Evolutionary conservation across 257 asterid species (phyloP), one percentile per base, ranked within the genome.

Genomic region (Solanum microdontum): DNA sequence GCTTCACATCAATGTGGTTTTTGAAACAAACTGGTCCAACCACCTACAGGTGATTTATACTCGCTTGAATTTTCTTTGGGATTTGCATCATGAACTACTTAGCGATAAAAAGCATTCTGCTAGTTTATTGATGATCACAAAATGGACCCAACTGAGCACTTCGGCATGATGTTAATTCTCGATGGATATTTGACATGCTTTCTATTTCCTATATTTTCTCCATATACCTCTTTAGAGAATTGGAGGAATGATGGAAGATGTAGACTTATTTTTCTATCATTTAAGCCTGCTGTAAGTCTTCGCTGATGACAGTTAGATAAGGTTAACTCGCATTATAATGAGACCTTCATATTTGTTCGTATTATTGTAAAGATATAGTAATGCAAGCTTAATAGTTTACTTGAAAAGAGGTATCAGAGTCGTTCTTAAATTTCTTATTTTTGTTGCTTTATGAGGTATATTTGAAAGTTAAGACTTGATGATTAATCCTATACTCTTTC

Each of bases 1-100:
- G 94, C 90, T 92, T 92, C 90, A 88, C 92, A 43, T 90, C 94
- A 12, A 90, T 92, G 91, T 92, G 94, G 94, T 92, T 92, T 83
- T 87, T 92, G 85, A 84, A 88, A 87, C 93, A 92, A 88, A 90
- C 94, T 43, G 87, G 93, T 51, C 94, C 94, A 72, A 92, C 94
- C 37, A 92, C 94, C 68, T 92, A 92, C 90, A 92, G 94, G 94
- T 89, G 86, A 85, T 17, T 64, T 69, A 48, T 39, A 24, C 43
- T 82, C 30, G 28, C 85, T 28, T 30, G 39, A 48, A 30, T 48
- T 60, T 39, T 68, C 68, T 24, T 24, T 0, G 23, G 30, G 80
- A 26, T 24, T 64, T 40, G 28, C 80, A 64, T 68, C 87, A 85
- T 37, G 87, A 23, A 64, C 17, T 33, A 87, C 37, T 60, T 69